Base-by-base conservation (phyloP, 495 filamentous ascomycete genomes). In the Tuber aestivum region DNA sequence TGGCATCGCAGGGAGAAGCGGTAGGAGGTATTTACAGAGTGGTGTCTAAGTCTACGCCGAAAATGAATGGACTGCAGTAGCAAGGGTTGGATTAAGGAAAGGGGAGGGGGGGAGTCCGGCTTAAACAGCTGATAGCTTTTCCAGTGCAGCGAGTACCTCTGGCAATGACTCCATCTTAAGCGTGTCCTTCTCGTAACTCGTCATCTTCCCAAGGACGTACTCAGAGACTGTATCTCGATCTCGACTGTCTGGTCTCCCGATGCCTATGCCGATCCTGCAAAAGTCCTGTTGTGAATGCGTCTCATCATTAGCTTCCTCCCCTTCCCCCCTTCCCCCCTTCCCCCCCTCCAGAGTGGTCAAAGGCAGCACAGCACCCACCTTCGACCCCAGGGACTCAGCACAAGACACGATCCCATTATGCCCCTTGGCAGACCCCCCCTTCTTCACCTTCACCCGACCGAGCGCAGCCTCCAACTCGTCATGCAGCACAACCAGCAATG, bases 401-500 rank as follows among this genome's bases (percentile, higher is more conserved):
- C 90, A 86, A 80, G 90, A 92, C 83, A 91, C 92, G 61, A 97
- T 76, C 8, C 94, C 94, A 76, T 94, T 94, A 83, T 97, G 94
- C 0, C 94, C 94, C 23, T 88, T 86, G 48, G 86, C 83, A 82
- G 83, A 90, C 70, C 88, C 89, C 85, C 68, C 79, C 70, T 82
- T 86, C 78, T 83, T 89, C 56, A 92, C 84, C 61, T 86, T 91
- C 8, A 96, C 85, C 50, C 87, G 88, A 1, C 93, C 93, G 18
- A 93, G 78, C 38, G 86, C 84, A 69, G 87, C 86, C 82, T 97
- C 93, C 14, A 97, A 84, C 81, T 97, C 94, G 80, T 97, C 94
- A 84, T 97, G 93, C 41, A 97, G 85, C 3, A 97, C 84, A 4
- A 96, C 89, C 23, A 97, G 84, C 0, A 86, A 86, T 38, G 86